A percentile compares a stretch with the other conserved stretches of the same genome.
Evolutionary conservation across 805 yeast species (phyloP).

Genomic region (Saccharomycopsis sp.): DNA sequence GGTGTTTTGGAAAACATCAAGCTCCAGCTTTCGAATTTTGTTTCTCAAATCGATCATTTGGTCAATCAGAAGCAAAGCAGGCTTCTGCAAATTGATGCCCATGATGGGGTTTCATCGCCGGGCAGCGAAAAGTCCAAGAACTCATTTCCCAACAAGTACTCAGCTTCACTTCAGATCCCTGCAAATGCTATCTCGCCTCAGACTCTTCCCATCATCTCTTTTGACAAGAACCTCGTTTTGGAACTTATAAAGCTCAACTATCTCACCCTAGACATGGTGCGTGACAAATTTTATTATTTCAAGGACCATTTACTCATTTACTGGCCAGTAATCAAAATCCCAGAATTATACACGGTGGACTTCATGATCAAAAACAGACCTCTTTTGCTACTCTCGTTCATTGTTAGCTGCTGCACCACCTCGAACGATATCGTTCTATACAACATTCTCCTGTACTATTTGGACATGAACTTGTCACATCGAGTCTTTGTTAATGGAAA

Average conservation of each 20-base stretch:
- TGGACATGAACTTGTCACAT: constrained; percentile 38
- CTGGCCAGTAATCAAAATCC: constrained; percentile 42
- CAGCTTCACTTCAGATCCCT: constrained; percentile 4
- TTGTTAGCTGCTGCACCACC: constrained; percentile 41
- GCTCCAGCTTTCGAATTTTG: constrained; percentile 16
- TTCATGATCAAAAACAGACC: constrained; percentile 36
- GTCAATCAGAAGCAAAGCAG: constrained; percentile 17
- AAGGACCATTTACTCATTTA: constrained; percentile 32
- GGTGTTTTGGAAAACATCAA: constrained; percentile 12
- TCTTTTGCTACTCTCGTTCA: constrained; percentile 33
- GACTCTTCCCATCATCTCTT: constrained; percentile 30
- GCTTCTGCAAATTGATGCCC: no score
- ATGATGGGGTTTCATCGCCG: not conserved
- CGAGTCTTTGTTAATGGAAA: constrained; percentile 37
- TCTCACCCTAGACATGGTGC: constrained; percentile 30
- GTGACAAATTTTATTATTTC: constrained; percentile 30
- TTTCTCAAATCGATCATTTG: constrained; percentile 19
- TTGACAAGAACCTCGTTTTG: constrained; percentile 30
- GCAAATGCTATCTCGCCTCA: constrained; percentile 14
- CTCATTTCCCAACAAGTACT: constrained; percentile 24
- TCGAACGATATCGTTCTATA: constrained; percentile 32
- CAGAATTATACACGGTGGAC: constrained; percentile 31
- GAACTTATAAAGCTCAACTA: constrained; percentile 32
- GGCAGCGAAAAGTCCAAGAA: not conserved
- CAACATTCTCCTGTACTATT: constrained; percentile 34